Percentiles rank a stretch among this genome's conserved stretches.
These are phyloP conservation scores for Platanthera guangdongensis DNA, from an alignment of 106 monocot genomes.

Conservation along the genomic window DNA sequence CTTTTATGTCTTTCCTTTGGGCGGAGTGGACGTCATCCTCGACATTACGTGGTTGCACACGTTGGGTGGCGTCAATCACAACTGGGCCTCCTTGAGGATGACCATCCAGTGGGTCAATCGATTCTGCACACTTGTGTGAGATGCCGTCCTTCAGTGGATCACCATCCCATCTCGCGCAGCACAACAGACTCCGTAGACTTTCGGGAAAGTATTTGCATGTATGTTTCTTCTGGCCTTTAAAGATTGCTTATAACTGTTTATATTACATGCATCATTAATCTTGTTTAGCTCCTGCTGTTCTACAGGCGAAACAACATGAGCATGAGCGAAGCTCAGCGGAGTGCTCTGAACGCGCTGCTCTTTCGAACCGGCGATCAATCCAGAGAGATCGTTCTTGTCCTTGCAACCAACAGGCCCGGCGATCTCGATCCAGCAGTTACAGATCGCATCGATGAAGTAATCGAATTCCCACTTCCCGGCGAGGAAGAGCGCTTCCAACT, in stretches of 20 bases:
- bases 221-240: not conserved
- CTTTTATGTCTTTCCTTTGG: too few relatives aligned
- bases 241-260: not conserved
- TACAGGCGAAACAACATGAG: slow-evolving; percentile 71
- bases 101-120: too few relatives aligned
- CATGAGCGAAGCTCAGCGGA: slow-evolving; percentile 96
- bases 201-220: too few relatives aligned
- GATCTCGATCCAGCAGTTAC: slow-evolving; percentile 83
- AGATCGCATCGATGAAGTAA: slow-evolving; percentile 92
- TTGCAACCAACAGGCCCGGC: slow-evolving; percentile 89
- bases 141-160: too few relatives aligned
- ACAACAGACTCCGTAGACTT: too few relatives aligned
- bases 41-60: too few relatives aligned
- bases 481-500: slow-evolving; percentile 77
- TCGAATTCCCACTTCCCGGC: slow-evolving; percentile 80
- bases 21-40: too few relatives aligned
- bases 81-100: too few relatives aligned
- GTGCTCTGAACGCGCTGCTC: slow-evolving; percentile 89
- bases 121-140: too few relatives aligned
- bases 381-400: slow-evolving; percentile 81
- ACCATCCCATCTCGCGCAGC: too few relatives aligned
- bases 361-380: slow-evolving; percentile 97
- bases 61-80: too few relatives aligned
- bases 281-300: not conserved
- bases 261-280: not conserved